These are phyloP conservation scores for Pneumocystis carinii DNA, from an alignment of 1,139 yeast species.

Conservation along the genomic window DNA sequence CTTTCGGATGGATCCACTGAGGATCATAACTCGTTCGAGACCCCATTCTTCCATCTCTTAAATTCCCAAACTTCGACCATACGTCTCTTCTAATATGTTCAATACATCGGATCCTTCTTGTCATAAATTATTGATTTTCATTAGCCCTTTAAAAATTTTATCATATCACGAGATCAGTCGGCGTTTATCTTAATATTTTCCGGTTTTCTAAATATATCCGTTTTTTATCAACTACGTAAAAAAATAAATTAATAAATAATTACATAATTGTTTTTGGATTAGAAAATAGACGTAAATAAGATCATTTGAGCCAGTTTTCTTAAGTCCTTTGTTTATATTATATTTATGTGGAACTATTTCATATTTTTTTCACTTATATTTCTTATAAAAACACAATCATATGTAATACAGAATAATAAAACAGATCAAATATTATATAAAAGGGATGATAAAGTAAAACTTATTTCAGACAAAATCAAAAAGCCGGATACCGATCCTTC, in stretches of 20 bases:
- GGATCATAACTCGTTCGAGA: not conserved
- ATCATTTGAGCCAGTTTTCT: no score
- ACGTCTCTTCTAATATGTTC: not conserved
- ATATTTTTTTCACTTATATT: not conserved
- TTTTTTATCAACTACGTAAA: no score
- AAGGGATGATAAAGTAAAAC: not conserved
- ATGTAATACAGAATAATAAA: constrained; percentile 1
- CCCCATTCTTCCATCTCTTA: not conserved
- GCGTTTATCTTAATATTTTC: no score
- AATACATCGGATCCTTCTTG: not conserved
- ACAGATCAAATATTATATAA: not conserved
- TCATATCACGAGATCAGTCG: no score
- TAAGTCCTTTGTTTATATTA: no score
- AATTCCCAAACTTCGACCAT: not conserved
- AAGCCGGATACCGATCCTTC: not conserved
- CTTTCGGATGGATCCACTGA: constrained; percentile 3
- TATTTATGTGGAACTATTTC: no score
- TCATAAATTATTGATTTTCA: not conserved
- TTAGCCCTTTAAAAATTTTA: no score
- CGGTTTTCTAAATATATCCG: no score
- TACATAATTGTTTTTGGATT: no score
- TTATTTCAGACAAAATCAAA: not conserved
- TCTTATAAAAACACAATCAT: not conserved
- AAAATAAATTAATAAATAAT: no score
- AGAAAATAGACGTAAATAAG: no score